Evolutionary conservation across 257 asterid species (phyloP).

Genomic region (Solanum tacnaense): DNA sequence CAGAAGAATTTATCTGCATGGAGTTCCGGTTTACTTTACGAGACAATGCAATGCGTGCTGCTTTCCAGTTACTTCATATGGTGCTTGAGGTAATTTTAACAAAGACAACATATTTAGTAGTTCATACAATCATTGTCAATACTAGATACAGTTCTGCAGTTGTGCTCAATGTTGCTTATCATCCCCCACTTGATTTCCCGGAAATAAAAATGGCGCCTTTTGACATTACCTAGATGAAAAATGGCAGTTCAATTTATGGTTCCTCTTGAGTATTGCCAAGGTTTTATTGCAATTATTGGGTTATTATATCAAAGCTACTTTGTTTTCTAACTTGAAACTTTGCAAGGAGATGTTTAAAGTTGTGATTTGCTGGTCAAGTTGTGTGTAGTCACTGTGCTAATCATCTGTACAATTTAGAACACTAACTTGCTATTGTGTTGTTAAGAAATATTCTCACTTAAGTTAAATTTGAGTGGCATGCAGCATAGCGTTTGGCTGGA

Average conservation of each 20-base stretch:
- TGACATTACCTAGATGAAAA: neutral
- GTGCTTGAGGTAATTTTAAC: conserved; percentile 75
- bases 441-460: neutral
- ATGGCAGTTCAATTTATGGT: neutral
- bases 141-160: neutral
- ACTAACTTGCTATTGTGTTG: neutral
- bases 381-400: neutral
- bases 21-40: conserved; percentile 94
- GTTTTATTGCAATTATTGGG: neutral
- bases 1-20: conserved; percentile 98
- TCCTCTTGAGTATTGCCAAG: neutral
- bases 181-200: neutral
- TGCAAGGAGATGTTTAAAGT: neutral
- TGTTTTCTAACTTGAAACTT: neutral
- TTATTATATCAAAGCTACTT: neutral
- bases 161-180: neutral
- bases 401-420: neutral
- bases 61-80: conserved; percentile 99
- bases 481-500: conserved; percentile 99
- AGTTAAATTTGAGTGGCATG: conserved; percentile 12
- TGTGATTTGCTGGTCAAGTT: conserved; percentile 2
- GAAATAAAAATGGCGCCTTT: neutral
- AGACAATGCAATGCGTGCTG: conserved; percentile 96
- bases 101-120: neutral
- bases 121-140: neutral